These are phyloP conservation scores for Meira miltonrushii DNA, from an alignment of 1,284 basidiomycete species.

Conservation along the genomic window DNA sequence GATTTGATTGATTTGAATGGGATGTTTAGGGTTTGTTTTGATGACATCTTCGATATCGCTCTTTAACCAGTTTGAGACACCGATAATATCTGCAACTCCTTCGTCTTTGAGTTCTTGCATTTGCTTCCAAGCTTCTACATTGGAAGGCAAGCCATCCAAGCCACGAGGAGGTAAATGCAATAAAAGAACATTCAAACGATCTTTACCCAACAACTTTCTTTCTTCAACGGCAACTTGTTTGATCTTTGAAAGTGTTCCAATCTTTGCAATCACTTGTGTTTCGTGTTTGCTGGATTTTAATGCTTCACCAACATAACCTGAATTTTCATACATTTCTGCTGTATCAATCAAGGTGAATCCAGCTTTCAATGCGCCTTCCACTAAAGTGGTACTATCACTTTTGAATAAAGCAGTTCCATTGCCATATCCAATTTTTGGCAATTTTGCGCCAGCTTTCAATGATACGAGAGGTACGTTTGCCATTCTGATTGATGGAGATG, in stretches of 20 bases:
- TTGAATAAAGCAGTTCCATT: not conserved
- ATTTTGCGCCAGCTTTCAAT: not conserved
- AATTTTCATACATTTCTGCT: constrained; percentile 32
- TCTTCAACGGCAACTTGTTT: constrained; percentile 2
- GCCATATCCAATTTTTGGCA: not conserved
- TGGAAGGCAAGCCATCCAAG: constrained; percentile 26
- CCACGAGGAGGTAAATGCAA: constrained; percentile 36
- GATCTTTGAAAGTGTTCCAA: not conserved
- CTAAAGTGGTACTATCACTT: not conserved
- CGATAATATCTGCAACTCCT: constrained; percentile 28
- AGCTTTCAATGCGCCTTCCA: constrained; percentile 17
- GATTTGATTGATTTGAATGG: constrained; percentile 40
- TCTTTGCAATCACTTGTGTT: not conserved
- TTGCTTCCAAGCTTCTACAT: constrained; percentile 36
- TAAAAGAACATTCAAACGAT: constrained; percentile 28
- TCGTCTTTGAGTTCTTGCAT: constrained; percentile 31
- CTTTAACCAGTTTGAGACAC: constrained; percentile 34
- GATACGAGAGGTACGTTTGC: not conserved
- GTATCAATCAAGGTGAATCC: constrained; percentile 31
- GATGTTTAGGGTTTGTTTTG: constrained; percentile 25
- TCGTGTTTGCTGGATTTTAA: constrained; percentile 24
- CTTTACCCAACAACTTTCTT: constrained; percentile 16
- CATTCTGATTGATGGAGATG: too few species aligned
- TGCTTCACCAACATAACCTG: constrained; percentile 22
- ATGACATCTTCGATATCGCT: constrained; percentile 33